Base-by-base conservation (phyloP, 2,329 filamentous ascomycete genomes). In the Tolypocladium amazonense region DNA sequence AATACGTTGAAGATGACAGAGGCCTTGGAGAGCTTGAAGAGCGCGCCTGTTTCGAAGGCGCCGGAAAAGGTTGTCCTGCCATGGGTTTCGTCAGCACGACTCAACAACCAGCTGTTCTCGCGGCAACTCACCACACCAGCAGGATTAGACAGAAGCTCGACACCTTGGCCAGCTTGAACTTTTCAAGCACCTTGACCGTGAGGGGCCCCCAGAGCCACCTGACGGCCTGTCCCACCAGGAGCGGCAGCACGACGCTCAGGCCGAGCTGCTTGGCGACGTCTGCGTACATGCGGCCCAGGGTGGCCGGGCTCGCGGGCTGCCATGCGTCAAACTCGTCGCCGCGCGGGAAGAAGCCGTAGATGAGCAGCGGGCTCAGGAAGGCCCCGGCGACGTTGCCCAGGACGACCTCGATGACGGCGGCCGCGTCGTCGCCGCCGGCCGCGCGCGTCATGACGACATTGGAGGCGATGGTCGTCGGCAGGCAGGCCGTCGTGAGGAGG, bases 391-490 rank as follows among this genome's bases (percentile, higher is more conserved):
- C 79, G 70, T 90, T 90, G 37, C 87, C 88, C 53, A 90, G 75
- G 11, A 89, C 79, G 1, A 88, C 87, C 67, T 89, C 86, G 38
- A 89, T 86, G 61, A 88, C 78, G 56, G 82, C 82, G 0, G 84
- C 82, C 3, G 82, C 82, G 61, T 85, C 82, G 64, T 90, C 88
- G 6, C 88, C 88, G 43, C 86, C 83, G 0, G 88, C 83, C 45
- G 83, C 79, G 33, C 86, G 76, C 7, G 88, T 90, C 86, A 90
- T 89, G 47, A 90, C 85, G 9, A 89, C 85, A 69, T 90, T 90
- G 54, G 84, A 88, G 9, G 85, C 82, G 66, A 90, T 88, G 0
- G 88, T 90, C 0, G 88, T 90, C 1, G 88, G 87, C 5, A 88
- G 82, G 67, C 83, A 87, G n/a, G 84, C 81, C 1, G 85, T 78